These are phyloP conservation scores for Phyllosticta capitalensis DNA, from an alignment of 2,329 filamentous ascomycete species.

Conservation along the genomic window DNA sequence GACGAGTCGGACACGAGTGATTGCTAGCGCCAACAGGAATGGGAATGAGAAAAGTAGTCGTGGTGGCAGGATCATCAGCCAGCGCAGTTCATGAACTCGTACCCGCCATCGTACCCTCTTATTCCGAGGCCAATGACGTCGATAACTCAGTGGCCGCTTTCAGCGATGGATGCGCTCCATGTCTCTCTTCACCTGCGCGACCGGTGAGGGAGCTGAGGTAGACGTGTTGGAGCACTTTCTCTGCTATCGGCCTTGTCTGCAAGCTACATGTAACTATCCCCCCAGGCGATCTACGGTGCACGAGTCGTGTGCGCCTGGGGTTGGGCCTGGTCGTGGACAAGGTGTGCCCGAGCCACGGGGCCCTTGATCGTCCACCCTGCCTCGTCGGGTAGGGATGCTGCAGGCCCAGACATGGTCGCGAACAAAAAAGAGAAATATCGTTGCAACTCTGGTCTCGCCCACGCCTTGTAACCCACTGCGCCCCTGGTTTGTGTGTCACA, in stretches of 20 bases:
- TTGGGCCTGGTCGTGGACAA: background rate
- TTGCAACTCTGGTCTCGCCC: too few relatives aligned
- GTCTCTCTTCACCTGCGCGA: background rate
- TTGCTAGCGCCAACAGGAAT: background rate
- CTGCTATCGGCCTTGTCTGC: too few relatives aligned
- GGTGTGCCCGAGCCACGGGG: too few relatives aligned
- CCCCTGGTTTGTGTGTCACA: too few relatives aligned
- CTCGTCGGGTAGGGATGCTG: background rate
- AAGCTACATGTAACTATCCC: too few relatives aligned
- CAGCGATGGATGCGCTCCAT: background rate
- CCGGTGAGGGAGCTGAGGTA: too few relatives aligned
- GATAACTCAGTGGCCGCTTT: background rate
- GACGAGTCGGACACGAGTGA: background rate
- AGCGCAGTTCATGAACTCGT: background rate
- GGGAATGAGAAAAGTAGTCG: background rate
- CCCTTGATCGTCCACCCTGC: too few relatives aligned
- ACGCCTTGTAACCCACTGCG: too few relatives aligned
- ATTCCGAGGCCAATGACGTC: background rate
- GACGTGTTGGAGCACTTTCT: too few relatives aligned
- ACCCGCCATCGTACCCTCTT: background rate
- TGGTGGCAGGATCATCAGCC: background rate
- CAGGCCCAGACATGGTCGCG: too few relatives aligned
- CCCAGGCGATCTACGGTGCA: background rate
- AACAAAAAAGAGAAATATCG: too few relatives aligned
- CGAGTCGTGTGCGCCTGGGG: background rate